These are phyloP conservation scores for Talaromyces sp. DNA, from an alignment of 2,329 filamentous ascomycete species.

Conservation along the genomic window DNA sequence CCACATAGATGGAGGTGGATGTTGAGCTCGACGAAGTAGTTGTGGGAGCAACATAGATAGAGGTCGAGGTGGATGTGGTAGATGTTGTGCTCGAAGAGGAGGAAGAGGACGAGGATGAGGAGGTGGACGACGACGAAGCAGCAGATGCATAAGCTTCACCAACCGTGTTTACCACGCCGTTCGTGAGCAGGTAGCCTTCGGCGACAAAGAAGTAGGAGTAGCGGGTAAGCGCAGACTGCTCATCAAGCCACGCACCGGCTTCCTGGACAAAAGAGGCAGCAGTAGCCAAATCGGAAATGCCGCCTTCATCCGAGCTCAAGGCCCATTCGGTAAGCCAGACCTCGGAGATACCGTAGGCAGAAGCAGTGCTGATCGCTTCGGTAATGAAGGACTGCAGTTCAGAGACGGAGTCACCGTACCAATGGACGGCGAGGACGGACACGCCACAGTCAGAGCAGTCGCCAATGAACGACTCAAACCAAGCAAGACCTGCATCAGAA, in stretches of 20 bases:
- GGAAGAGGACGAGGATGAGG: neutral
- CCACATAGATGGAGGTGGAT: neutral
- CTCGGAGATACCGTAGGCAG: constrained; percentile 32
- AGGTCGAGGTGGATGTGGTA: neutral
- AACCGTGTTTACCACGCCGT: constrained; percentile 26
- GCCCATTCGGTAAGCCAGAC: constrained; percentile 48
- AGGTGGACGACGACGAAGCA: neutral
- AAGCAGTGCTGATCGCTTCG: constrained; percentile 34
- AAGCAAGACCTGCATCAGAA: constrained; percentile 37
- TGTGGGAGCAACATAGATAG: neutral
- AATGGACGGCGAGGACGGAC: constrained; percentile 45
- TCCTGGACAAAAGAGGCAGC: constrained; percentile 36
- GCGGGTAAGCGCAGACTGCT: constrained; percentile 33
- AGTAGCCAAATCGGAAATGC: constrained; percentile 23
- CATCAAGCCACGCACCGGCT: constrained; percentile 40
- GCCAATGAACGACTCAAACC: constrained; percentile 40
- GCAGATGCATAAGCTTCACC: constrained; percentile 29
- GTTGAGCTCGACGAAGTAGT: neutral
- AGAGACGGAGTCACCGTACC: constrained; percentile 34
- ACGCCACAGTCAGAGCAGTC: constrained; percentile 37
- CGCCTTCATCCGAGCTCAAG: constrained; percentile 25
- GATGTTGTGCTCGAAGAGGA: neutral
- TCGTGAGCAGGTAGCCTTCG: constrained; percentile 30
- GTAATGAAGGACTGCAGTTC: constrained; percentile 24
- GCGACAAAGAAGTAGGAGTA: constrained; percentile 44